Evolutionary conservation across 2,329 filamentous ascomycete genomes (phyloP).

Genomic region (Colletotrichum camelliae): DNA sequence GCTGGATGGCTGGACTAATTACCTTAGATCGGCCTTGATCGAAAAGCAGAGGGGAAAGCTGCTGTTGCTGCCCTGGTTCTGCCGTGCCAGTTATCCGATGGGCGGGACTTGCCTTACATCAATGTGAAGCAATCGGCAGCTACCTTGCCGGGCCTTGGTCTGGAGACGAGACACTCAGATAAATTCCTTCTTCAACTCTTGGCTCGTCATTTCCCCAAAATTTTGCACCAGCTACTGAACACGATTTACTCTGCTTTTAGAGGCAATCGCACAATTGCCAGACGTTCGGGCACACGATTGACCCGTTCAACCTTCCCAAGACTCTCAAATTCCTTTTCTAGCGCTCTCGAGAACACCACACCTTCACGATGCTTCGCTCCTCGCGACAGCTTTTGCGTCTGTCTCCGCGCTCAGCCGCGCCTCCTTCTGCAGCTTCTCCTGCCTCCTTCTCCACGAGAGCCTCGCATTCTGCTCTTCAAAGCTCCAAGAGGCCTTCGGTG

Average conservation of each 20-base stretch:
- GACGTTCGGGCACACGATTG: neutral
- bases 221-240: neutral
- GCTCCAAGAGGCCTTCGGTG: conserved; percentile 16
- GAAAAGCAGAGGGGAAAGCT: neutral
- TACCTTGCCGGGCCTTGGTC: neutral
- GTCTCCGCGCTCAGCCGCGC: conserved; percentile 18
- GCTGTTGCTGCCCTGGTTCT: neutral
- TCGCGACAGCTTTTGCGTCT: conserved; percentile 29
- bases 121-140: conserved; percentile 2
- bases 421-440: neutral
- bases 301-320: neutral
- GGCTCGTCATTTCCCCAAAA: neutral
- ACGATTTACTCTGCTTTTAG: neutral
- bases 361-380: conserved; percentile 33
- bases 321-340: neutral
- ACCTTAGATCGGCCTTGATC: neutral
- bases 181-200: neutral
- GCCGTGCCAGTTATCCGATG: neutral
- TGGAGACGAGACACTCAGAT: neutral
- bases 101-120: conserved; percentile 8
- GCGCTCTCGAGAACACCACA: no score
- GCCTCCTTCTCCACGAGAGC: neutral
- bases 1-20: neutral
- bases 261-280: neutral
- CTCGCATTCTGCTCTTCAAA: neutral